Conservation (phyloP, 2,329 filamentous ascomycete genomes). For the Neonectria sp. region DNA sequence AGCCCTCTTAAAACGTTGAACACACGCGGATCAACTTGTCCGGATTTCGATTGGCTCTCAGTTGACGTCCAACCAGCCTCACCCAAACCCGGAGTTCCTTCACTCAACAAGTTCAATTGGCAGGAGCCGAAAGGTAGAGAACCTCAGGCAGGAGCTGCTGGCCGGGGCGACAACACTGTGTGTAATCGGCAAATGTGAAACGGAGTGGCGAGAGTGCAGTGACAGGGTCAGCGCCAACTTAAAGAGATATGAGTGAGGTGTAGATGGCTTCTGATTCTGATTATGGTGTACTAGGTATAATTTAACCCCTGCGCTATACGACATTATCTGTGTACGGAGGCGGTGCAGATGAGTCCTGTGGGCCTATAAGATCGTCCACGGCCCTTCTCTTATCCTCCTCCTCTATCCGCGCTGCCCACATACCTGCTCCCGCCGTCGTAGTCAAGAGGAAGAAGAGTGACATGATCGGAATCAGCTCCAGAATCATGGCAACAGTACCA, state of each 20-base stretch:
- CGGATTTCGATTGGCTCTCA: neutral
- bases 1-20: too few relatives aligned
- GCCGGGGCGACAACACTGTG: too few relatives aligned
- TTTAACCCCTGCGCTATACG: conserved; percentile 26
- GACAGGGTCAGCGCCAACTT: neutral
- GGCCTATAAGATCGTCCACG: conserved; percentile 25
- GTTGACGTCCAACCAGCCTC: neutral
- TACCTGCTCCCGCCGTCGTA: conserved; percentile 84
- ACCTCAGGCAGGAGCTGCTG: neutral
- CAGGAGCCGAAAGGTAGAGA: neutral
- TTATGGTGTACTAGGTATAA: neutral
- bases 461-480: conserved; percentile 90
- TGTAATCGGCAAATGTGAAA: neutral
- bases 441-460: conserved; percentile 97
- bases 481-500: conserved; percentile 84
- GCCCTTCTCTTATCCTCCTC: conserved; percentile 58
- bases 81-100: neutral
- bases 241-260: neutral
- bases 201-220: neutral
- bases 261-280: neutral
- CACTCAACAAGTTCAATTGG: neutral
- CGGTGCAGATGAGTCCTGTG: conserved; percentile 41
- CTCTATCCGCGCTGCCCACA: conserved; percentile 90
- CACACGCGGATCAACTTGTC: neutral
- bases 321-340: conserved; percentile 50